Base-by-base conservation (phyloP, 768 basidiomycete species). In the Suillus clintonianus region DNA sequence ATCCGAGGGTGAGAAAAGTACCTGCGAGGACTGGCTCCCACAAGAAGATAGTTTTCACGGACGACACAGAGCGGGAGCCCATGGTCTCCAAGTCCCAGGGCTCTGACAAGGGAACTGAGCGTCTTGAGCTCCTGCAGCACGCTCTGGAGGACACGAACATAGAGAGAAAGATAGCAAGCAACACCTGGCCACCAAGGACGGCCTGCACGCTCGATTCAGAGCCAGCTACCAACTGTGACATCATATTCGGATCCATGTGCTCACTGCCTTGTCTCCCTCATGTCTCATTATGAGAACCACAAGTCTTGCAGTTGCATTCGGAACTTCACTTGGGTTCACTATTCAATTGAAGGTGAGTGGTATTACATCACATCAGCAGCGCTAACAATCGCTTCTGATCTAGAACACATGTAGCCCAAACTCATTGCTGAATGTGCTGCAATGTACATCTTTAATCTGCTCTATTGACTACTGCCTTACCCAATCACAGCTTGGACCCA, bases 61-160 rank as follows among this genome's bases (percentile, higher is more conserved):
- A 63, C 17, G 55, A 34, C 55, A 57, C 42, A 9, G 66, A 69
- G 54, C 39, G 22, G 11, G 64, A 50, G n/a, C 34, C 57, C 9
- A 32, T 61, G 22, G 57, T 60, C 41, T 60, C 65, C 22, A 64
- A 71, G 50, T 48, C 58, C 45, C 53, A 10, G 2, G 47, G 11
- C 4, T 30, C 15, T 34, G 63, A 68, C 9, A 62, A 61, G n/a
- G 62, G 42, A 8, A 34, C 39, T 51, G 56, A 53, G 14, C 56
- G 59, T 6, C 24, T 39, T 30, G 66, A 67, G 56, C 36, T 59
- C 17, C 9, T 55, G 24, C 65, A 61, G 24, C 57, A 15, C 43
- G 65, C 60, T 55, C 71, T 74, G 10, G 68, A 74, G 53, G 68
- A 41, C 74, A 74, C 47, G 69, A 77, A 36, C 64, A 65, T 45